A percentile compares a stretch with the other conserved stretches of the same genome.
These are phyloP conservation scores for Cytospora mali DNA, from an alignment of 2,329 filamentous ascomycete genomes.

Conservation along the genomic window DNA sequence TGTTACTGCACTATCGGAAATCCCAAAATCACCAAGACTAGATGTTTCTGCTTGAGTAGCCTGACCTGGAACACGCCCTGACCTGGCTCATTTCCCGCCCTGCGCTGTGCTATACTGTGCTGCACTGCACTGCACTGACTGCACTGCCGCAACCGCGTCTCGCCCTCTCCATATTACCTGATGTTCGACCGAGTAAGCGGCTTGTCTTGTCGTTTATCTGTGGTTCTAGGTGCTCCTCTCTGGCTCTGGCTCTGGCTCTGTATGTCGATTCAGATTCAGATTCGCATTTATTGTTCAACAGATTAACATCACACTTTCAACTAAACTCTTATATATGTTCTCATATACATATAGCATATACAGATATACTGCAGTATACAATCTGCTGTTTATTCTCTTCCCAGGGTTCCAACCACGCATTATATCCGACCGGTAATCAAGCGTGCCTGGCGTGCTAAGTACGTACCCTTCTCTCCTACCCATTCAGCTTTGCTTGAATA, in stretches of 20 bases:
- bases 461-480: no score
- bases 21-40: conserved; percentile 1
- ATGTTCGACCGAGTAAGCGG: neutral
- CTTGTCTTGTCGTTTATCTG: neutral
- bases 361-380: no score
- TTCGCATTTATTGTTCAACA: no score
- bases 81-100: conserved; percentile 21
- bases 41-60: conserved; percentile 10
- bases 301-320: no score
- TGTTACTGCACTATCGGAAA: neutral
- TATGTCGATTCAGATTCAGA: no score
- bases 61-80: conserved; percentile 21
- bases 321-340: no score
- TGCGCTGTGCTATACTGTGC: neutral
- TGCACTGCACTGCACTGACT: conserved; percentile 5
- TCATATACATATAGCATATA: no score
- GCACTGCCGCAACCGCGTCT: conserved; percentile 1
- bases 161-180: conserved; percentile 12
- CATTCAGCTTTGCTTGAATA: neutral
- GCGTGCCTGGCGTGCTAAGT: no score
- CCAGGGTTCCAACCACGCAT: no score
- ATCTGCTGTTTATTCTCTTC: no score
- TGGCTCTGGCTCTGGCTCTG: neutral
- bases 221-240: neutral
- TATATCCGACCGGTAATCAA: no score